These are phyloP conservation scores for Fusarium decemcellulare DNA, from an alignment of 2,329 filamentous ascomycete species.

Conservation along the genomic window DNA sequence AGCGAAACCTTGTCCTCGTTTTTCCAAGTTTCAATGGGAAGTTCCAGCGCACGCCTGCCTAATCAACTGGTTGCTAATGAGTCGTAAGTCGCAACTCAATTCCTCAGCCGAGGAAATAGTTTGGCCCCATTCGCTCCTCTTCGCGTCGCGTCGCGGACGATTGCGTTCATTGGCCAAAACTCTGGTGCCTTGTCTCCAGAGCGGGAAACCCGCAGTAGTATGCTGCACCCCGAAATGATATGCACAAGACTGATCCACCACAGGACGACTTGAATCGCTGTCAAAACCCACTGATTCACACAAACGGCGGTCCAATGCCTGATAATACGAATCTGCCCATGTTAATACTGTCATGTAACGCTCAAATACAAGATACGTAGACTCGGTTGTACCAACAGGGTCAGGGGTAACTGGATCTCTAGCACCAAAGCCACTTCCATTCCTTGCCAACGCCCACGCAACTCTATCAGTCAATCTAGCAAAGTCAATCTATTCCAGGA, in stretches of 20 bases:
- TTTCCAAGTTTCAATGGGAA: background rate
- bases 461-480: slow-evolving; percentile 2
- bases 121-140: slow-evolving; percentile 8
- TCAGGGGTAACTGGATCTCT: background rate
- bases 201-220: slow-evolving; percentile 37
- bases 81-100: slow-evolving; percentile 1
- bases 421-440: slow-evolving; percentile 8
- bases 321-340: background rate
- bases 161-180: slow-evolving; percentile 20
- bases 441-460: slow-evolving; percentile 1
- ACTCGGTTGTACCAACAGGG: background rate
- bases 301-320: background rate
- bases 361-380: background rate
- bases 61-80: background rate
- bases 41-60: background rate
- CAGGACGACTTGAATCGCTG: background rate
- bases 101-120: background rate
- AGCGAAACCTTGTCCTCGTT: slow-evolving; percentile 7
- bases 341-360: background rate
- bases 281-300: background rate
- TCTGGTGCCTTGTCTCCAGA: slow-evolving; percentile 15
- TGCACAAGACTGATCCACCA: slow-evolving; percentile 16
- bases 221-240: slow-evolving; percentile 24
- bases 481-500: background rate
- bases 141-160: background rate